Conservation (phyloP, 208 protist genomes). For the Leishmania lainsoni region DNA sequence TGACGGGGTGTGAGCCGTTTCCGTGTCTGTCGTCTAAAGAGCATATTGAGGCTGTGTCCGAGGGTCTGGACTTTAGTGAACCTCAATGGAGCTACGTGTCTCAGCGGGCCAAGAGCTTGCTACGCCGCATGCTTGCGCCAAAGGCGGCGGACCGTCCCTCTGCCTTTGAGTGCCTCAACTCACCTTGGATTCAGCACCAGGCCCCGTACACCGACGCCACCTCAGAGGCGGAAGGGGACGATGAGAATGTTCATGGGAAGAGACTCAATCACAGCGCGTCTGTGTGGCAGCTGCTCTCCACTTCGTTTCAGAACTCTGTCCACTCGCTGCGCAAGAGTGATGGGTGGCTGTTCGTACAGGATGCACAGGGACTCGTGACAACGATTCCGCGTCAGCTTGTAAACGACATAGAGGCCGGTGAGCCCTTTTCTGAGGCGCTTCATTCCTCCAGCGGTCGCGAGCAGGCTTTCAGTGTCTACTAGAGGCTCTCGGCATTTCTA, state of each 20-base stretch:
- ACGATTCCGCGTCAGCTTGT: slow-evolving; percentile 35
- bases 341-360: slow-evolving; percentile 43
- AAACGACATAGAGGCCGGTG: slow-evolving; percentile 11
- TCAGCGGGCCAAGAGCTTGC: slow-evolving; percentile 37
- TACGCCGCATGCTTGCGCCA: slow-evolving; percentile 48
- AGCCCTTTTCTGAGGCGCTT: slow-evolving; percentile 10
- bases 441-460: not conserved
- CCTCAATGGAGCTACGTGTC: slow-evolving; percentile 57
- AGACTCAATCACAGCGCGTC: slow-evolving; percentile 21
- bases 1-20: slow-evolving; percentile 65
- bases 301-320: slow-evolving; percentile 38
- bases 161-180: slow-evolving; percentile 51
- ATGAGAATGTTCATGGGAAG: slow-evolving; percentile 17
- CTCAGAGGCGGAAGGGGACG: slow-evolving; percentile 14
- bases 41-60: slow-evolving; percentile 46
- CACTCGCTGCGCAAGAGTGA: slow-evolving; percentile 46
- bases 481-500: not conserved
- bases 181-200: slow-evolving; percentile 37
- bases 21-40: slow-evolving; percentile 39
- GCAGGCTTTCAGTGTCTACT: slow-evolving; percentile 7
- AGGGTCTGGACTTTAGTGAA: slow-evolving; percentile 44
- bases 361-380: slow-evolving; percentile 37
- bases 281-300: slow-evolving; percentile 25
- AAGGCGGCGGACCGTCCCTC: slow-evolving; percentile 43
- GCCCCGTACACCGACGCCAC: slow-evolving; percentile 16